Base-by-base conservation (phyloP, 495 filamentous ascomycete species). In the Glutinoglossum americanum region DNA sequence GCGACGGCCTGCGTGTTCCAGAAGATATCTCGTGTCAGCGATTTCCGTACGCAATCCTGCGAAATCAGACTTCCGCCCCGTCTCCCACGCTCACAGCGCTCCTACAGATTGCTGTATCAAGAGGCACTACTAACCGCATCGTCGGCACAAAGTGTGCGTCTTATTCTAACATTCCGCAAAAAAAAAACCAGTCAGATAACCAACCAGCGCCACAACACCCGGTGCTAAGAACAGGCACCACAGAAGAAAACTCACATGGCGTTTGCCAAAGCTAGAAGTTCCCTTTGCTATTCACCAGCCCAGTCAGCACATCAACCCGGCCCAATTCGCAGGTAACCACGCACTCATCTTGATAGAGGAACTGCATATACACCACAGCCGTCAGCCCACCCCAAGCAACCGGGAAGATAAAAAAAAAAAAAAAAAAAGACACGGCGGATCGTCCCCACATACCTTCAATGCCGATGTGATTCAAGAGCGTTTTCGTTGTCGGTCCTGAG, bases 71-170 rank as follows among this genome's bases (percentile, higher is more conserved):
- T 0, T 21, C 32, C 11, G 11, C 11, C 32, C 32, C 32, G 32
- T 35, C 32, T 35, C 32, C 32, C 32, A 35, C n/a, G n/a, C n/a
- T n/a, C n/a, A n/a, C n/a, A n/a, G n/a, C n/a, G n/a, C n/a, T n/a
- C n/a, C n/a, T n/a, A n/a, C n/a, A n/a, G n/a, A n/a, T n/a, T n/a
- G n/a, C n/a, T n/a, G n/a, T n/a, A n/a, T n/a, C n/a, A n/a, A n/a
- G 3, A 57, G 35, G 11, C 17, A 55, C 37, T 78, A 85, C 84
- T 78, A 71, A 94, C 92, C 92, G 83, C 92, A 98, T 74, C 92
- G 93, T 79, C 93, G 82, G 86, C 92, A 98, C 72, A 98, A 80
- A 66, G 87, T 92, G 80, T 98, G 92, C 74, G 93, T 87, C 80
- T 98, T 98, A 79, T 90, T 98, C 80, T 98, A 19, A 21, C 21